Conservation (phyloP, 2,329 filamentous ascomycete genomes). For the Periconia digitata region DNA sequence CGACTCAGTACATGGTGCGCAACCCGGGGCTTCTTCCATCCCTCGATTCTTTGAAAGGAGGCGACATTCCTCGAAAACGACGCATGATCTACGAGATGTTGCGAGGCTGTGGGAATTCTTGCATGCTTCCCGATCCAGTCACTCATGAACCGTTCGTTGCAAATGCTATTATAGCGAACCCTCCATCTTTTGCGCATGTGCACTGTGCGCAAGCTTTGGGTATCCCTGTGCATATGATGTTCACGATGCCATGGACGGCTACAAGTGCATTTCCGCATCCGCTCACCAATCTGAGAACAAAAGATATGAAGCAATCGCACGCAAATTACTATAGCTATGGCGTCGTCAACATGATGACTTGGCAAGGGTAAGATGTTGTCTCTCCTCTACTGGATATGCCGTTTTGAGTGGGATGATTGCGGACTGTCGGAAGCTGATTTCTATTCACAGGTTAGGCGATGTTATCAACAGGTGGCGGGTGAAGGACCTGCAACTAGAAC, state of each 20-base stretch:
- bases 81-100: constrained; percentile 26
- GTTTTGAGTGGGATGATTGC: background rate
- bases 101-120: constrained; percentile 31
- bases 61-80: constrained; percentile 38
- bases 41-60: constrained; percentile 22
- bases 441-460: constrained; percentile 41
- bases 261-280: constrained; percentile 53
- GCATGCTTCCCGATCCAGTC: constrained; percentile 39
- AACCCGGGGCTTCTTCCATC: constrained; percentile 46
- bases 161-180: constrained; percentile 76
- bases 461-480: constrained; percentile 49
- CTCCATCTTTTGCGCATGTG: constrained; percentile 74
- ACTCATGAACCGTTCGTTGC: constrained; percentile 69
- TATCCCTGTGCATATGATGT: constrained; percentile 78
- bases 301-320: constrained; percentile 29
- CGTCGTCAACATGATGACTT: constrained; percentile 52
- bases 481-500: constrained; percentile 45
- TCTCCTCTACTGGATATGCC: background rate
- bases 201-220: constrained; percentile 72
- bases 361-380: constrained; percentile 47
- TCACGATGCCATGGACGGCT: constrained; percentile 53
- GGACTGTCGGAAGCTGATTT: background rate
- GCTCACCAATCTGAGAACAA: constrained; percentile 49
- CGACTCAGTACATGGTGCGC: constrained; percentile 48
- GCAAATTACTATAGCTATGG: constrained; percentile 51